Evolutionary conservation across 257 asterid genomes (phyloP).

Genomic region (Nicotiana noctiflora): DNA sequence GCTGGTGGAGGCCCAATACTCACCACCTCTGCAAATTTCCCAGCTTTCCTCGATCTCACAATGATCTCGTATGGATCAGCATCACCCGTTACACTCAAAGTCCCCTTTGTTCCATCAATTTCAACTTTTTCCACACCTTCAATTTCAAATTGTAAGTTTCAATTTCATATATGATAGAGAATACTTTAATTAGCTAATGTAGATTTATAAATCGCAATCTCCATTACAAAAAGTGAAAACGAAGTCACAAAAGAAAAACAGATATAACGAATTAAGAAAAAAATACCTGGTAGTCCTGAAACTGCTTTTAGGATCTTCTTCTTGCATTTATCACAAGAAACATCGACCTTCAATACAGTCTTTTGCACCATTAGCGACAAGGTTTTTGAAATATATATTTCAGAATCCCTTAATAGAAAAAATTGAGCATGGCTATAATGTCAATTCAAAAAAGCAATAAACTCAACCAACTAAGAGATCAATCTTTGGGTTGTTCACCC

Average conservation of each 20-base stretch:
- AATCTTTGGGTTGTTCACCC: slow-evolving; percentile 34
- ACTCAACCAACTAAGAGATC: not conserved
- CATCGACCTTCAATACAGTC: slow-evolving; percentile 44
- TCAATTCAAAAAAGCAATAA: not conserved
- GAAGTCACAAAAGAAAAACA: not conserved
- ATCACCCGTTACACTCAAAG: slow-evolving; percentile 38
- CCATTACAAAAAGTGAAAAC: not conserved
- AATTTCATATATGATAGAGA: not conserved
- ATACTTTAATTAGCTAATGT: not conserved
- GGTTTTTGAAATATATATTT: not conserved
- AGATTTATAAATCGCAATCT: not conserved
- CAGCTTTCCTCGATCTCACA: slow-evolving; percentile 34
- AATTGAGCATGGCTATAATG: not conserved
- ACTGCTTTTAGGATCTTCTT: slow-evolving; percentile 46
- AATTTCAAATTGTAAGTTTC: not conserved
- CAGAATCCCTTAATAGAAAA: not conserved
- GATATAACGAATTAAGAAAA: not conserved
- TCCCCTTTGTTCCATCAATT: slow-evolving; percentile 41
- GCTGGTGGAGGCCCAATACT: slow-evolving; percentile 46
- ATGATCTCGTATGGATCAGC: slow-evolving; percentile 48
- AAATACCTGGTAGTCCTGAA: slow-evolving; percentile 36
- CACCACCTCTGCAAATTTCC: slow-evolving; percentile 33
- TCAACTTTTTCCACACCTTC: slow-evolving; percentile 51
- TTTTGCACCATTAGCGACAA: slow-evolving; percentile 33
- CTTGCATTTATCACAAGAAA: slow-evolving; percentile 47